phyloP scores from a whole-genome alignment of 2,329 filamentous ascomycete genomes.

The Aspergillus oerlinghausenensis region DNA sequence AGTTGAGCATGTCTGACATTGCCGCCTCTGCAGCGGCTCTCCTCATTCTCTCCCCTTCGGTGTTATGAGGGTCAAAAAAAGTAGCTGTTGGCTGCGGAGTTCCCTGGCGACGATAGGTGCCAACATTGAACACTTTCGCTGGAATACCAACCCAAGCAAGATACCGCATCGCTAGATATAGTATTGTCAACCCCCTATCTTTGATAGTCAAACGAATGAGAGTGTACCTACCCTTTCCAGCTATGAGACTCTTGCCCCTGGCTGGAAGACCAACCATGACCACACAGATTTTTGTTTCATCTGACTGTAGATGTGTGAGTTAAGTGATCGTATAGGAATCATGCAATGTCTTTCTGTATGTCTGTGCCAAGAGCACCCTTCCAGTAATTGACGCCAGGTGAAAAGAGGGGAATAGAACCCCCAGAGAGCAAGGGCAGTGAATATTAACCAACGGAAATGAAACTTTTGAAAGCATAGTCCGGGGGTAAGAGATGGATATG shows the following conservation, averaged over 20 bases:
- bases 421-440: not conserved
- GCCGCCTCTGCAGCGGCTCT: conserved; percentile 87
- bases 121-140: conserved; percentile 94
- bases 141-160: conserved; percentile 94
- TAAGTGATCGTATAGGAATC: conserved; percentile 1
- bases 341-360: not conserved
- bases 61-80: conserved; percentile 90
- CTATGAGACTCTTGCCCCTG: conserved; percentile 94
- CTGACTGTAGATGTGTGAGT: conserved; percentile 65
- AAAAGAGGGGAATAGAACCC: not conserved
- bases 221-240: conserved; percentile 75
- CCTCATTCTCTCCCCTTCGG: conserved; percentile 83
- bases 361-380: not conserved
- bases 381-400: not conserved
- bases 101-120: conserved; percentile 84
- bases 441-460: not conserved
- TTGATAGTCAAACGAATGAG: not conserved
- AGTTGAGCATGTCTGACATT: conserved; percentile 86
- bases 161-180: conserved; percentile 73
- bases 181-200: not conserved
- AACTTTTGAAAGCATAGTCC: not conserved
- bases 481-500: not conserved
- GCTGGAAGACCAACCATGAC: conserved; percentile 98
- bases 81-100: conserved; percentile 87
- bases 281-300: conserved; percentile 94